These are phyloP conservation scores for Phialocephala subalpina DNA, from an alignment of 2,329 filamentous ascomycete genomes.

Conservation along the genomic window DNA sequence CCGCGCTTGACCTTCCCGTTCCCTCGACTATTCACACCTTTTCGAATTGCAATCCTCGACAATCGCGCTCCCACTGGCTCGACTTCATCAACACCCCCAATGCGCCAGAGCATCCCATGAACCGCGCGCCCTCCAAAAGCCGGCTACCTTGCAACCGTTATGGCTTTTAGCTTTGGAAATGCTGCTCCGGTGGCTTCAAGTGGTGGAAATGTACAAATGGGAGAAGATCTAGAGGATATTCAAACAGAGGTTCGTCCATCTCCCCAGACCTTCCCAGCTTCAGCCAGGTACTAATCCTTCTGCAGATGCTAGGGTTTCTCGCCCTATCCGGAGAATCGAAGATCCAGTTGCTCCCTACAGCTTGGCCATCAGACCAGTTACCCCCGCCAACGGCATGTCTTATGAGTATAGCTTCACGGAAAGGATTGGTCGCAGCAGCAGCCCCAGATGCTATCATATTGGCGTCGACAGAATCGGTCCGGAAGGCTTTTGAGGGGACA, in stretches of 20 bases:
- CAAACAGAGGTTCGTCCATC: conserved; percentile 75
- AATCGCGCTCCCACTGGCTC: neutral
- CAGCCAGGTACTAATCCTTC: conserved; percentile 24
- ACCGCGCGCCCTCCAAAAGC: conserved; percentile 44
- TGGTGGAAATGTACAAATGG: conserved; percentile 54
- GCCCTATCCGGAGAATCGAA: conserved; percentile 83
- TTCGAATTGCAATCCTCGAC: neutral
- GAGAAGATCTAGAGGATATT: conserved; percentile 77
- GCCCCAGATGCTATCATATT: conserved; percentile 82
- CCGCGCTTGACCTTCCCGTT: neutral
- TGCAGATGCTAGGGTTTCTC: conserved; percentile 79
- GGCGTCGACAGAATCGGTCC: conserved; percentile 78
- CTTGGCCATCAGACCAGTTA: conserved; percentile 72
- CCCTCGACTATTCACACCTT: neutral
- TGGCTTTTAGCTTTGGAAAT: conserved; percentile 72
- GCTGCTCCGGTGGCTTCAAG: conserved; percentile 52
- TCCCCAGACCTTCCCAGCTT: neutral
- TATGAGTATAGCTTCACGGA: conserved; percentile 80
- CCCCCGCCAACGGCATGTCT: conserved; percentile 84
- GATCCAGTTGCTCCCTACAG: conserved; percentile 76
- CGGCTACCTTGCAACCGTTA: conserved; percentile 52
- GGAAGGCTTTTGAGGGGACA: conserved; percentile 73
- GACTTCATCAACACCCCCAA: conserved; percentile 29
- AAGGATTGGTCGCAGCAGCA: conserved; percentile 86
- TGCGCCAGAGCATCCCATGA: conserved; percentile 43